phyloP scores from a whole-genome alignment of 2,329 filamentous ascomycete species.

The Ophiostoma montium region DNA sequence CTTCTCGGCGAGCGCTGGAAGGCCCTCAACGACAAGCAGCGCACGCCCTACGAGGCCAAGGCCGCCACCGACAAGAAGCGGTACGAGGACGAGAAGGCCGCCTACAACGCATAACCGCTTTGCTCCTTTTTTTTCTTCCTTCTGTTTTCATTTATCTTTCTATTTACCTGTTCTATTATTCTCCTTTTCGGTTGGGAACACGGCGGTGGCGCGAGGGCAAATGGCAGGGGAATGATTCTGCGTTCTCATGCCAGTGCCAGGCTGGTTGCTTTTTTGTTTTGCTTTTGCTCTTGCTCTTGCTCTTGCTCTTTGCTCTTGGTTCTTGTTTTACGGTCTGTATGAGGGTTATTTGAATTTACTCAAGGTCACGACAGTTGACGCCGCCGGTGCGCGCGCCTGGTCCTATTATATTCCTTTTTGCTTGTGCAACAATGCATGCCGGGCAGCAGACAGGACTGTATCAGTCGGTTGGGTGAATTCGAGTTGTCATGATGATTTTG shows the following conservation, averaged over 20 bases:
- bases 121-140: not conserved
- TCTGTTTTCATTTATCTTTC: not conserved
- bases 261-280: conserved; percentile 6
- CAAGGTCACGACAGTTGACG: conserved; percentile 9
- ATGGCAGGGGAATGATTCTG: conserved; percentile 13
- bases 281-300: not conserved
- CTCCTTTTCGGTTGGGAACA: conserved; percentile 10
- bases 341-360: conserved; percentile 11
- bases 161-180: conserved; percentile 8
- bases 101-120: conserved; percentile 48
- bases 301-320: conserved; percentile 2
- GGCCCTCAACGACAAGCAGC: conserved; percentile 85
- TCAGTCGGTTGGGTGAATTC: not conserved
- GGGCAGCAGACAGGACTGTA: not conserved
- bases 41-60: conserved; percentile 89
- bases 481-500: not conserved
- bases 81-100: conserved; percentile 95
- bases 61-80: conserved; percentile 96
- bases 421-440: not conserved
- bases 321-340: conserved; percentile 14
- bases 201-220: conserved; percentile 13
- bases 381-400: conserved; percentile 2
- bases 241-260: conserved; percentile 11
- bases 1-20: conserved; percentile 98
- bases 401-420: not conserved